Evolutionary conservation across 2,329 filamentous ascomycete genomes (phyloP), one percentile per base, ranked within the genome.

Genomic region (Hymenoscyphus occultus): DNA sequence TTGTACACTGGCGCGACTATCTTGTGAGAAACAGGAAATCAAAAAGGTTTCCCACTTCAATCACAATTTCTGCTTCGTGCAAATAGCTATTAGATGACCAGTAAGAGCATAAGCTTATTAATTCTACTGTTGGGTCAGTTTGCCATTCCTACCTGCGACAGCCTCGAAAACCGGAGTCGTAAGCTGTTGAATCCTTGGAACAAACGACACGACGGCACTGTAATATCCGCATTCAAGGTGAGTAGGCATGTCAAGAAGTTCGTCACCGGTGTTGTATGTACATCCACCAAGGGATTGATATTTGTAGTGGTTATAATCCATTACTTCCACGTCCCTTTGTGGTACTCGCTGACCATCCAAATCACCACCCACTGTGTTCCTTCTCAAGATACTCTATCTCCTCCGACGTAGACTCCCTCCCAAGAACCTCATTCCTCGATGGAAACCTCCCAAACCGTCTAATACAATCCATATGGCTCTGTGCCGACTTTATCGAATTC

Each of bases 391-490:
- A 71, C 32, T 60, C 64, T 32, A 66, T 58, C 62, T 73, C 72
- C 56, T 70, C 71, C 13, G 65, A 22, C 12, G 72, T 74, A 5
- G 65, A 69, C 14, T 58, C 39, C 7, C 71, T 67, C n/a, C 68
- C 67, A 22, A 73, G 42, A 0, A 66, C 63, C 42, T 56, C 35
- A 56, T 74, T 74, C 16, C 71, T 32, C 1, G 62, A 64, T 2
- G 73, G 73, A 60, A 71, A 74, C 6, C 70, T 51, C 13, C 72
- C 70, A 56, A 72, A 71, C 5, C 64, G 62, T 9, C 67, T 40
- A 40, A 73, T 71, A 28, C 61, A 39, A 45, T 71, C 66, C 39
- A 59, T 39, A 61, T 66, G 67, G 19, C 63, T 65, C 57, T 62
- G 40, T 2, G 61, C 45, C 39, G 64, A 68, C 1, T 56, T 13